Conservation (phyloP, 73 alveolate species). For the Symbiodinium natans region DNA sequence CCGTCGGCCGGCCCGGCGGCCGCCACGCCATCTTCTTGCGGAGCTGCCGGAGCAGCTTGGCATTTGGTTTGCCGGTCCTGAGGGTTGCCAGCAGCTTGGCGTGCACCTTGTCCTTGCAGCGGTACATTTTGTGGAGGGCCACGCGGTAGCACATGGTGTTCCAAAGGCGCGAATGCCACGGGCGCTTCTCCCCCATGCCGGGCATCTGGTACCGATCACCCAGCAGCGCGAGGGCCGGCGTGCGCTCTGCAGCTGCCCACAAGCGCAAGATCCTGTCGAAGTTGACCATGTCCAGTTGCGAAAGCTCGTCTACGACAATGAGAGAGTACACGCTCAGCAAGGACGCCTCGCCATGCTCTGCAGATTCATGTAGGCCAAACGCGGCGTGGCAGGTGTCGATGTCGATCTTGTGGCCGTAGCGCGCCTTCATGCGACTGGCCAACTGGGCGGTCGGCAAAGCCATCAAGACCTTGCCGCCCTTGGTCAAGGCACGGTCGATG, state of each 20-base stretch:
- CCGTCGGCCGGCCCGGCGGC: background rate
- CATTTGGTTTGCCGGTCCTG: background rate
- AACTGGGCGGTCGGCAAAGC: background rate
- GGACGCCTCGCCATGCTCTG: background rate
- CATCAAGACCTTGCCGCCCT: background rate
- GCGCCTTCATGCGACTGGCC: background rate
- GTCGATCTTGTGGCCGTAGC: background rate
- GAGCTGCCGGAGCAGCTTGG: background rate
- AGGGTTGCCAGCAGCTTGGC: background rate
- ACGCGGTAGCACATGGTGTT: no score
- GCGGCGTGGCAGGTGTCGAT: slow-evolving; percentile 46
- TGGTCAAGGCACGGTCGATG: background rate
- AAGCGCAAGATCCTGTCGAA: background rate
- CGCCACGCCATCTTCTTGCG: background rate
- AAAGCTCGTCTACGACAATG: background rate
- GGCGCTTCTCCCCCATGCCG: slow-evolving; percentile 17
- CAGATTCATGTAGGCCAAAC: background rate
- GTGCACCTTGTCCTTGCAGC: background rate
- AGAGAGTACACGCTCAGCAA: background rate
- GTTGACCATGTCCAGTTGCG: background rate
- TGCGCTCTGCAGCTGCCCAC: background rate
- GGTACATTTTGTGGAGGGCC: background rate
- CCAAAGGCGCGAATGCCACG: slow-evolving; percentile 8
- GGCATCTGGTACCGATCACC: slow-evolving; percentile 4
- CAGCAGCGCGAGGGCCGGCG: background rate